These are phyloP conservation scores for Sarocladium kiliense DNA, from an alignment of 2,329 filamentous ascomycete species.

Conservation along the genomic window DNA sequence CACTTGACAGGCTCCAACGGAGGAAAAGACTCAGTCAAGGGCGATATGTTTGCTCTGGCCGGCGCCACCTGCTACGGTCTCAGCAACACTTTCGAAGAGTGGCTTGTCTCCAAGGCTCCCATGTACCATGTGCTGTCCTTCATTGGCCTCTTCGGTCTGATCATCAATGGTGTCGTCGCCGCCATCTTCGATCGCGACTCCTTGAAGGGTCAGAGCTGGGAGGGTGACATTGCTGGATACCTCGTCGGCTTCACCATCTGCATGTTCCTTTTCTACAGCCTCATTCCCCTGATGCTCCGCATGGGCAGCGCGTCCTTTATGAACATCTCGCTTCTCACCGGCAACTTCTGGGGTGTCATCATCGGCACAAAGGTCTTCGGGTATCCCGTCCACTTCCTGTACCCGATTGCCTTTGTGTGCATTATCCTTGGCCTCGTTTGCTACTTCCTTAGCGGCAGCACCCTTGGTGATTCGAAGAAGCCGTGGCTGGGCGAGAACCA, in stretches of 20 bases:
- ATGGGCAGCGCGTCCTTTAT: slow-evolving; percentile 91
- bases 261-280: slow-evolving; percentile 78
- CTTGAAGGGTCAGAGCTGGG: slow-evolving; percentile 62
- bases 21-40: slow-evolving; percentile 75
- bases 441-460: slow-evolving; percentile 81
- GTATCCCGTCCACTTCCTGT: slow-evolving; percentile 77
- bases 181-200: slow-evolving; percentile 82
- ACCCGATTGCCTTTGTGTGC: slow-evolving; percentile 90
- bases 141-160: slow-evolving; percentile 78
- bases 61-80: slow-evolving; percentile 90
- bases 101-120: slow-evolving; percentile 79
- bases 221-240: slow-evolving; percentile 68
- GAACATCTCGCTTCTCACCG: slow-evolving; percentile 90
- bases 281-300: slow-evolving; percentile 82
- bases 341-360: slow-evolving; percentile 95
- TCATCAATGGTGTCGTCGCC: slow-evolving; percentile 88
- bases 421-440: slow-evolving; percentile 82
- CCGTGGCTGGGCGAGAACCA: slow-evolving; percentile 91
- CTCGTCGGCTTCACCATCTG: slow-evolving; percentile 85
- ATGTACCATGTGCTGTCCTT: slow-evolving; percentile 93
- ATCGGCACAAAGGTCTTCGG: slow-evolving; percentile 87
- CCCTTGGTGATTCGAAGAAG: slow-evolving; percentile 85
- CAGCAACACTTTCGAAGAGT: slow-evolving; percentile 90
- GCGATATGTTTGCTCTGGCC: slow-evolving; percentile 85
- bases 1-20: slow-evolving; percentile 74